Conservation (phyloP, 1,139 yeast genomes). For the Diutina ranongensis region DNA sequence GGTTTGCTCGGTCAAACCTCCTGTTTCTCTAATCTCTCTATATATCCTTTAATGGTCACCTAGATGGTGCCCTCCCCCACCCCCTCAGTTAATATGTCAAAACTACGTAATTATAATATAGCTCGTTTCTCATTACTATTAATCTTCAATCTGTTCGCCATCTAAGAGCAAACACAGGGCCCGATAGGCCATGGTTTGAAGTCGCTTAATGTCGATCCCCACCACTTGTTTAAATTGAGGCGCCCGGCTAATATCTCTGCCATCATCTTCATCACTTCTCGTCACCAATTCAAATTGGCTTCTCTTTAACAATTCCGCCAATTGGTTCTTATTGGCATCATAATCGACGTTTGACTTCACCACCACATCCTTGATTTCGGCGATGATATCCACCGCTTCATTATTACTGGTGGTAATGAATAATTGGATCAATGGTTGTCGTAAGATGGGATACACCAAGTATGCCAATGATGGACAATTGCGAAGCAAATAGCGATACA, state of each 20-base stretch:
- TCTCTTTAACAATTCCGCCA: neutral
- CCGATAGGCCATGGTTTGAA: slow-evolving; percentile 3
- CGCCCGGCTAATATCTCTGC: neutral
- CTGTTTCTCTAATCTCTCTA: too few species aligned
- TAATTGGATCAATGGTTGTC: slow-evolving; percentile 18
- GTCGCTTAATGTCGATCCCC: neutral
- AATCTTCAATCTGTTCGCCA: neutral
- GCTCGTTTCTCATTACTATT: neutral
- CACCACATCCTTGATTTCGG: neutral
- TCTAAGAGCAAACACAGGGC: slow-evolving; percentile 4
- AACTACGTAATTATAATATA: too few species aligned
- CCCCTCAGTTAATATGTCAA: too few species aligned
- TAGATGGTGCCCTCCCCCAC: neutral
- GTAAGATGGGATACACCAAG: slow-evolving; percentile 33
- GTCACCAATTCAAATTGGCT: neutral
- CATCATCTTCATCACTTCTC: neutral
- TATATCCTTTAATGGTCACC: too few species aligned
- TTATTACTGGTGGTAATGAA: neutral
- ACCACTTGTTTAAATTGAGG: neutral
- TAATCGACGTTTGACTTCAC: neutral
- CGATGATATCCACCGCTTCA: neutral
- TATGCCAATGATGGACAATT: slow-evolving; percentile 26
- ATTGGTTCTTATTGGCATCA: neutral
- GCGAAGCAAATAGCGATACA: slow-evolving; percentile 33
- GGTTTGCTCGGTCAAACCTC: too few species aligned